phyloP scores from a whole-genome alignment of 164 flowering plant species.

The Amborella trichopoda region DNA sequence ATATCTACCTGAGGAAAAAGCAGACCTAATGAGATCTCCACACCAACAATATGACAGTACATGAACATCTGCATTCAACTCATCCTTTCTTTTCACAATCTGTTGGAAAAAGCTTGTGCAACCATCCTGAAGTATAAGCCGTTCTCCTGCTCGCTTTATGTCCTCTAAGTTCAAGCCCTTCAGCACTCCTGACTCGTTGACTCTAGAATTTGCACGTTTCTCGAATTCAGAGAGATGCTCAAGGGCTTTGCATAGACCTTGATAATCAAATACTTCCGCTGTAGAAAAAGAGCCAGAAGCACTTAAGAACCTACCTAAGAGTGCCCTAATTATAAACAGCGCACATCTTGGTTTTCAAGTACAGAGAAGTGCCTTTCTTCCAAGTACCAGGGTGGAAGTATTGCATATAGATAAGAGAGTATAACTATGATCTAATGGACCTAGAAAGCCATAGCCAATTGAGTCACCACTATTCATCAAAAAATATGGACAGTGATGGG shows the following conservation, averaged over 20 bases:
- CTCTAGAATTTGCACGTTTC: conserved; percentile 63
- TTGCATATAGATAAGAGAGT: no score
- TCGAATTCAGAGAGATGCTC: conserved; percentile 70
- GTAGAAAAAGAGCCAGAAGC: conserved; percentile 15
- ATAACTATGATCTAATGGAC: no score
- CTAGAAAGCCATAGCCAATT: no score
- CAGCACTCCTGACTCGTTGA: conserved; percentile 64
- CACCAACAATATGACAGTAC: conserved; percentile 92
- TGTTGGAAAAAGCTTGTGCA: conserved; percentile 53
- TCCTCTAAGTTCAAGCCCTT: conserved; percentile 77
- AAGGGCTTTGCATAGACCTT: conserved; percentile 45
- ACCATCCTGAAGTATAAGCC: conserved; percentile 66
- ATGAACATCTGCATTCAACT: conserved; percentile 42
- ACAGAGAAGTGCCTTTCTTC: no score
- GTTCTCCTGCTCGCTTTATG: conserved; percentile 66
- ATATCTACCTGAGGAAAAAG: conserved; percentile 69
- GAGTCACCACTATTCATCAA: no score
- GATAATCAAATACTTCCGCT: conserved; percentile 47
- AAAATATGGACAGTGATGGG: no score
- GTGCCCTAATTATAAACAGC: not conserved
- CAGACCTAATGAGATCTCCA: conserved; percentile 76
- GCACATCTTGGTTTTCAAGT: no score
- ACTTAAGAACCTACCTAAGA: no score
- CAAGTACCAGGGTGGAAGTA: no score
- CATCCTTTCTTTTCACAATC: conserved; percentile 28